Evolutionary conservation across 2,329 filamentous ascomycete species (phyloP), one percentile per base, ranked within the genome.

Genomic region (Teratosphaeria pseudoeucalypti): DNA sequence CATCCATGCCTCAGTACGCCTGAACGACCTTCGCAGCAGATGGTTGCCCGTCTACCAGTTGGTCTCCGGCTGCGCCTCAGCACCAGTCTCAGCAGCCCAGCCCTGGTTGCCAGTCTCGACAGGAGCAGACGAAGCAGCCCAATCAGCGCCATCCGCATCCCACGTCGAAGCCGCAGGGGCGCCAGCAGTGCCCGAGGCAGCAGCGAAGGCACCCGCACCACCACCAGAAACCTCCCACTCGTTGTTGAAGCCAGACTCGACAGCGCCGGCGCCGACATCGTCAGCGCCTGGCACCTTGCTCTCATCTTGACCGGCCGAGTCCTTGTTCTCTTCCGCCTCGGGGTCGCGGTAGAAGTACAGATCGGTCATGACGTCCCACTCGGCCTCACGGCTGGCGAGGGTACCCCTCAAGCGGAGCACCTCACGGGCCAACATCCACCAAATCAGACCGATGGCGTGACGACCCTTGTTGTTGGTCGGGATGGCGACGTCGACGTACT

Each of bases 391-490:
- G 84, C 85, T 90, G 77, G 90, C 88, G 76, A 99, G 90, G 75
- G 92, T 97, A 72, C 95, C 94, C 73, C 94, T 91, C 75, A 99
- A 91, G 77, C 95, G 91, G 79, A 99, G 92, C 77, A 99, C 92
- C 86, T 99, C 94, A 85, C 94, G 94, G 78, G 94, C 92, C 72
- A 99, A 86, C 87, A 99, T 88, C 94, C 94, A 99, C 94, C 94
- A 99, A 82, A 99, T 79, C 73, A 94, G 85, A 84, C 94, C 94
- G 74, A 99, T 99, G 78, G 95, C 87, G 83, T 97, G 92, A 78
- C 94, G 92, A 84, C 92, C 92, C 89, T 99, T 99, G 90, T 99
- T 99, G 90, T 99, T 99, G 83, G 94, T 96, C 75, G 94, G 94
- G 81, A 99, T 99, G 80, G 94, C 94, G 79, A 97, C 90, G 77